Evolutionary conservation across 2,329 filamentous ascomycete species (phyloP).

Genomic region (Metarhizium guizhouense): DNA sequence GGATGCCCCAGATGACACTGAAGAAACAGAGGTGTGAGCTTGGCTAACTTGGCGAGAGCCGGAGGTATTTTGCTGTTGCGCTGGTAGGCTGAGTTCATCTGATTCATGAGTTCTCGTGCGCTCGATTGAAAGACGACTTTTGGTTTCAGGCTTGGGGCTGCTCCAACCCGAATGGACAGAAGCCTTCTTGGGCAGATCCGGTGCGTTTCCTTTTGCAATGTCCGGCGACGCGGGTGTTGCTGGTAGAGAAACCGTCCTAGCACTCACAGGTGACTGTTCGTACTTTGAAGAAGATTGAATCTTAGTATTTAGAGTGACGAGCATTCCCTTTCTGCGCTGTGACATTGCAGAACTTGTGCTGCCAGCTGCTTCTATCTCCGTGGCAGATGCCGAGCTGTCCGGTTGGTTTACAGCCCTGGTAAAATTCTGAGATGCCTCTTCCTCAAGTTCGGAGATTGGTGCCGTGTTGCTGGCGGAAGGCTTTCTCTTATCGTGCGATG

Average conservation of each 20-base stretch:
- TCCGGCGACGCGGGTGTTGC: slow-evolving; percentile 15
- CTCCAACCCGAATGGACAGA: slow-evolving; percentile 16
- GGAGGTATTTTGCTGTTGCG: slow-evolving; percentile 14
- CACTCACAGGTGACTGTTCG: not conserved
- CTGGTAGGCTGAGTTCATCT: slow-evolving; percentile 20
- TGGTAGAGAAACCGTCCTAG: not conserved
- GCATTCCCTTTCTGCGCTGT: not conserved
- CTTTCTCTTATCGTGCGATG: not conserved
- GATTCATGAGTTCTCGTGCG: slow-evolving; percentile 24
- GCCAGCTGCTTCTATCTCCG: not conserved
- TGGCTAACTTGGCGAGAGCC: slow-evolving; percentile 29
- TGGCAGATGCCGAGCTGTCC: not conserved
- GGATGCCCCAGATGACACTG: slow-evolving; percentile 37
- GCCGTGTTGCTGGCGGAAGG: not conserved
- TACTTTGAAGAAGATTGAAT: not conserved
- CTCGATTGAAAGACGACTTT: slow-evolving; percentile 31
- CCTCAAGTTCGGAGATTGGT: not conserved
- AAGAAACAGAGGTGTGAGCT: slow-evolving; percentile 41
- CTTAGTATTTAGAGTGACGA: not conserved
- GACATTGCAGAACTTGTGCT: not conserved
- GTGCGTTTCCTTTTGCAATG: slow-evolving; percentile 20
- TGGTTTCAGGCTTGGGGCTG: slow-evolving; percentile 20
- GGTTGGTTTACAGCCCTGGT: not conserved
- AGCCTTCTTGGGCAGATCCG: slow-evolving; percentile 25
- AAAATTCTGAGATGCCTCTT: not conserved